phyloP scores from a whole-genome alignment of 352 stramenopile species.

The Pythium rhizo-oryzae region DNA sequence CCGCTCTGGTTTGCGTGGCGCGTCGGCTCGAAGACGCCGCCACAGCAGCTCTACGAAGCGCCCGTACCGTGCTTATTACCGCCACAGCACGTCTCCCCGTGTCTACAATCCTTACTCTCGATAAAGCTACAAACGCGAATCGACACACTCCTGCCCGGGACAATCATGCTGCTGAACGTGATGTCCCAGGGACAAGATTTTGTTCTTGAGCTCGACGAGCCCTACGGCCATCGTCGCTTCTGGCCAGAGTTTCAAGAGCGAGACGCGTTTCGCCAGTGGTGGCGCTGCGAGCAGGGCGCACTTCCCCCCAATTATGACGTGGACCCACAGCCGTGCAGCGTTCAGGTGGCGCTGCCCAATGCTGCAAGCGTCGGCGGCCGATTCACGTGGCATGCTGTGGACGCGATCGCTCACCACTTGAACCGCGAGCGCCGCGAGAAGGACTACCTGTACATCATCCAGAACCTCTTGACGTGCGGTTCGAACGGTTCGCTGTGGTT shows the following conservation, averaged over 20 bases:
- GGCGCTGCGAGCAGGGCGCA: constrained; percentile 20
- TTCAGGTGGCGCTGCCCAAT: constrained; percentile 59
- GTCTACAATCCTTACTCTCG: constrained; percentile 32
- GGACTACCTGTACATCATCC: constrained; percentile 56
- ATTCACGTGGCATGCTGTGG: constrained; percentile 67
- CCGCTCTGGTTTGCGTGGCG: constrained; percentile 73
- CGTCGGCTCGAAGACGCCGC: constrained; percentile 52
- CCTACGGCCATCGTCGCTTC: constrained; percentile 50
- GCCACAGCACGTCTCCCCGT: constrained; percentile 33
- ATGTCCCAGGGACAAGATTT: constrained; percentile 43
- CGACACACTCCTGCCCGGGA: constrained; percentile 52
- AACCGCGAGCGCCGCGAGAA: constrained; percentile 51
- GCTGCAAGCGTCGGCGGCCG: constrained; percentile 56
- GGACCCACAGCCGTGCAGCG: constrained; percentile 46
- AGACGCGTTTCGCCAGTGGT: constrained; percentile 61
- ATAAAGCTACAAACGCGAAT: constrained; percentile 48
- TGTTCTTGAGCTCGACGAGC: constrained; percentile 36
- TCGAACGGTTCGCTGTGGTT: constrained; percentile 53
- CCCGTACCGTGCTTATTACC: not conserved
- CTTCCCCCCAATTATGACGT: constrained; percentile 52
- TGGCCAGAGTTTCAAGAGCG: constrained; percentile 42
- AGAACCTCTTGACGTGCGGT: constrained; percentile 45
- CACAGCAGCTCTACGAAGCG: constrained; percentile 29
- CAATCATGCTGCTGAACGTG: constrained; percentile 55
- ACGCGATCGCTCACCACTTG: constrained; percentile 35